phyloP scores from a whole-genome alignment of 805 yeast genomes.

The Yamadazyma sp. region DNA sequence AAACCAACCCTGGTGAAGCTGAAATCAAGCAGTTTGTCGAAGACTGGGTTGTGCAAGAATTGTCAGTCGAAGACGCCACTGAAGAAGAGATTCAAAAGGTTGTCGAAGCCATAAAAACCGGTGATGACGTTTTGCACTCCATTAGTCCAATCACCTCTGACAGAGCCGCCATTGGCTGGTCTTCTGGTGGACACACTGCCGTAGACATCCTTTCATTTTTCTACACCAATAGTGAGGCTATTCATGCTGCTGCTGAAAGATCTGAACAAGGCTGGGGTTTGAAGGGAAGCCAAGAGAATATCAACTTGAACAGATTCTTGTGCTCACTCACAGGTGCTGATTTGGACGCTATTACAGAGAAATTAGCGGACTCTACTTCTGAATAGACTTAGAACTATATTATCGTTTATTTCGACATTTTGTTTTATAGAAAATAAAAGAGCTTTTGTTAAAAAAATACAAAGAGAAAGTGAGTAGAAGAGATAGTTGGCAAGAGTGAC shows the following conservation, averaged over 20 bases:
- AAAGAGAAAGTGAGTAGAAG: too few relatives aligned
- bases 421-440: slow-evolving; percentile 8
- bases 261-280: slow-evolving; percentile 36
- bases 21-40: slow-evolving; percentile 39
- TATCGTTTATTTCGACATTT: neutral
- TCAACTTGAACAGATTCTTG: slow-evolving; percentile 71
- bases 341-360: slow-evolving; percentile 45
- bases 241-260: slow-evolving; percentile 34
- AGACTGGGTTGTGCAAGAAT: slow-evolving; percentile 10
- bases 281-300: slow-evolving; percentile 79
- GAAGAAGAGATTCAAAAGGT: slow-evolving; percentile 11
- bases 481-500: too few relatives aligned
- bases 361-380: neutral
- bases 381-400: neutral
- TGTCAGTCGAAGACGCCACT: slow-evolving; percentile 10
- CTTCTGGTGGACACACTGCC: slow-evolving; percentile 11
- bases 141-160: slow-evolving; percentile 48
- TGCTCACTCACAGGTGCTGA: slow-evolving; percentile 47
- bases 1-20: slow-evolving; percentile 31
- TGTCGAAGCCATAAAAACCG: slow-evolving; percentile 37
- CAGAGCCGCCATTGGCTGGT: slow-evolving; percentile 13
- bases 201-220: slow-evolving; percentile 8
- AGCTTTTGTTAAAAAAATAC: too few relatives aligned
- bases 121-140: slow-evolving; percentile 52
- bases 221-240: slow-evolving; percentile 18